These are phyloP conservation scores for Phytopythium cucurbitacearum DNA, from an alignment of 352 stramenopile species.

Conservation along the genomic window DNA sequence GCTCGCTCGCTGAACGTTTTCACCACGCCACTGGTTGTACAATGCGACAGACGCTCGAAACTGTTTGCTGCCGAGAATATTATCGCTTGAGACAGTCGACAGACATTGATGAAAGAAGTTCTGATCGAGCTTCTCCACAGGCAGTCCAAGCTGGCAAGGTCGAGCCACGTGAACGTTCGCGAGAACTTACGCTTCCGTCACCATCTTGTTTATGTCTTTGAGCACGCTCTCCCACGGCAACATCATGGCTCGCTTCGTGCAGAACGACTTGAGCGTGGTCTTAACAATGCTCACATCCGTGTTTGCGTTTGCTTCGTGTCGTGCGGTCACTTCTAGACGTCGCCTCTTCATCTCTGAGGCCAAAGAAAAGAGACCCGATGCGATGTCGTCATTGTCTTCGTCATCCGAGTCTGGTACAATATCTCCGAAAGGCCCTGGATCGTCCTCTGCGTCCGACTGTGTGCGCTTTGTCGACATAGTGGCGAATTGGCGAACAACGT, in stretches of 20 bases:
- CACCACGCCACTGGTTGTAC: conserved; percentile 7
- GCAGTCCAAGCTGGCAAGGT: conserved; percentile 1
- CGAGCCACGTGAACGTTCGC: conserved; percentile 8
- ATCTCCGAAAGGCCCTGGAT: no score
- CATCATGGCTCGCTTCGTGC: neutral
- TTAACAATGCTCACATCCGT: conserved; percentile 6
- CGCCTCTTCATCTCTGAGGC: conserved; percentile 1
- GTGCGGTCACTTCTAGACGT: conserved; percentile 6
- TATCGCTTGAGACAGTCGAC: neutral
- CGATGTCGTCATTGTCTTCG: no score
- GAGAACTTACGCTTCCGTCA: conserved; percentile 9
- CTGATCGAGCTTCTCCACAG: neutral
- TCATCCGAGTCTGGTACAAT: no score
- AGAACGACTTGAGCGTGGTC: conserved; percentile 9
- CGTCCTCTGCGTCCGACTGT: no score
- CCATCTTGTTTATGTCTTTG: conserved; percentile 7
- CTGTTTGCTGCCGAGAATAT: conserved; percentile 3
- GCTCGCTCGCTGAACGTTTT: neutral
- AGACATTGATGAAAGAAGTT: conserved; percentile 10
- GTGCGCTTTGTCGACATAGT: no score
- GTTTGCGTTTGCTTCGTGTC: neutral
- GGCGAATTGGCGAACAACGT: no score
- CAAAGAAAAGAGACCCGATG: no score
- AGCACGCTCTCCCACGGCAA: conserved; percentile 7
- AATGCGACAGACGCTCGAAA: conserved; percentile 3